phyloP scores from a whole-genome alignment of 2,329 filamentous ascomycete genomes.

The Microcyclospora tardicrescens region DNA sequence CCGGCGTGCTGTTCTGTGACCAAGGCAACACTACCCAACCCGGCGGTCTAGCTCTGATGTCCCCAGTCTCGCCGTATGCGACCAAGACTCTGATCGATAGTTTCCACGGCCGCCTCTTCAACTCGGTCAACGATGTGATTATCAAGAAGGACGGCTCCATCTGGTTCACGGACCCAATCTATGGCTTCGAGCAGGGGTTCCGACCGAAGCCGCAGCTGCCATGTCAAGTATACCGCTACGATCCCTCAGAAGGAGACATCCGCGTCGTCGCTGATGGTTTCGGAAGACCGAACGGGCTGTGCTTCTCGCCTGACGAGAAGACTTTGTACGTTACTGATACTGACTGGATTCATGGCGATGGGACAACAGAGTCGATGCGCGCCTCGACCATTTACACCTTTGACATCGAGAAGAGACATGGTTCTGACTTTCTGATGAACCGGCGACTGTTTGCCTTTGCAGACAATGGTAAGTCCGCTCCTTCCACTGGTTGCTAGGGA shows the following conservation, averaged over 20 bases:
- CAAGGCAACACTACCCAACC: constrained; percentile 15
- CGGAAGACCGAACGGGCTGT: constrained; percentile 43
- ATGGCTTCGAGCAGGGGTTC: constrained; percentile 47
- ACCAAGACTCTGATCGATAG: constrained; percentile 38
- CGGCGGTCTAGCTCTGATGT: constrained; percentile 15
- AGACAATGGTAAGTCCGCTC: constrained; percentile 10
- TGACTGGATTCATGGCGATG: constrained; percentile 33
- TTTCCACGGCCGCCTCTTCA: constrained; percentile 48
- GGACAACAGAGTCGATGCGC: constrained; percentile 29
- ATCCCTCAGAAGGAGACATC: constrained; percentile 38
- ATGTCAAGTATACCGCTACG: constrained; percentile 47
- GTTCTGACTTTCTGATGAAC: constrained; percentile 14
- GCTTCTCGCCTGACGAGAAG: constrained; percentile 42
- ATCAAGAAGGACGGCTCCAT: constrained; percentile 42
- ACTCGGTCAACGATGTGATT: constrained; percentile 46
- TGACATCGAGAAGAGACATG: constrained; percentile 17
- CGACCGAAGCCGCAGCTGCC: constrained; percentile 40
- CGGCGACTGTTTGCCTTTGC: constrained; percentile 17
- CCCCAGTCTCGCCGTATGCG: constrained; percentile 10
- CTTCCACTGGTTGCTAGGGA: not conserved
- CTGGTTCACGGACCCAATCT: constrained; percentile 53
- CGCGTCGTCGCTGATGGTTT: constrained; percentile 47
- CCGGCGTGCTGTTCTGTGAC: constrained; percentile 21
- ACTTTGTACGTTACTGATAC: constrained; percentile 46
- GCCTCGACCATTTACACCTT: constrained; percentile 34